Evolutionary conservation across 495 filamentous ascomycete species (phyloP).

Genomic region (Letharia columbiana): DNA sequence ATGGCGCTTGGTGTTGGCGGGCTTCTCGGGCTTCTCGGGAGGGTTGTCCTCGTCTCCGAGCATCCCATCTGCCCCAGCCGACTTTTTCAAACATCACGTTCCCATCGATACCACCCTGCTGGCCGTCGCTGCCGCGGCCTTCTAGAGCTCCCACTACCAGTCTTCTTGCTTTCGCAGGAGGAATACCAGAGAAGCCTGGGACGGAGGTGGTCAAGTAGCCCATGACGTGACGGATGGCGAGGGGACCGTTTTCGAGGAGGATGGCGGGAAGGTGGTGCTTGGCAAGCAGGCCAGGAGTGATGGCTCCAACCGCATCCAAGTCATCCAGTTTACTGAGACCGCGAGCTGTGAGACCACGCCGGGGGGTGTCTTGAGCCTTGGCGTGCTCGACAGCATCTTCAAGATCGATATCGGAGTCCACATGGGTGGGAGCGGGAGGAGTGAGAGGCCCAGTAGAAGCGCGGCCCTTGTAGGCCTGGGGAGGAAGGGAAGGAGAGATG

Average conservation of each 20-base stretch:
- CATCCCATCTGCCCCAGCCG: constrained; percentile 96
- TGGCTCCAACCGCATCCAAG: constrained; percentile 67
- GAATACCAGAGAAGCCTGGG: constrained; percentile 84
- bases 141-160: constrained; percentile 80
- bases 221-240: constrained; percentile 93
- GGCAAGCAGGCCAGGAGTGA: constrained; percentile 79
- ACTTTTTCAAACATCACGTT: constrained; percentile 92
- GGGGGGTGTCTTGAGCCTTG: constrained; percentile 36
- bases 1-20: constrained; percentile 42
- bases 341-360: constrained; percentile 29
- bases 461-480: constrained; percentile 58
- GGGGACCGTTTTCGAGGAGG: constrained; percentile 75
- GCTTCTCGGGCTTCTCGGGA: constrained; percentile 39
- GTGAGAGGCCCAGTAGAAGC: constrained; percentile 38
- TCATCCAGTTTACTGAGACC: constrained; percentile 38
- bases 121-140: constrained; percentile 54
- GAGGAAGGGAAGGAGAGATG: constrained; percentile 81
- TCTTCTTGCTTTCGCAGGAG: constrained; percentile 83
- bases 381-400: constrained; percentile 55
- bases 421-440: constrained; percentile 48
- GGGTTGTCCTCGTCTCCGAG: constrained; percentile 60
- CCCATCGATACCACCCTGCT: constrained; percentile 55
- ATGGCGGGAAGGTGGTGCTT: constrained; percentile 89
- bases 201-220: constrained; percentile 85
- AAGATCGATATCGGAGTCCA: constrained; percentile 85